A percentile compares a stretch with the other conserved stretches of the same genome.
Evolutionary conservation across 306 rosid species (phyloP).

Genomic region (Citrullus colocynthis): DNA sequence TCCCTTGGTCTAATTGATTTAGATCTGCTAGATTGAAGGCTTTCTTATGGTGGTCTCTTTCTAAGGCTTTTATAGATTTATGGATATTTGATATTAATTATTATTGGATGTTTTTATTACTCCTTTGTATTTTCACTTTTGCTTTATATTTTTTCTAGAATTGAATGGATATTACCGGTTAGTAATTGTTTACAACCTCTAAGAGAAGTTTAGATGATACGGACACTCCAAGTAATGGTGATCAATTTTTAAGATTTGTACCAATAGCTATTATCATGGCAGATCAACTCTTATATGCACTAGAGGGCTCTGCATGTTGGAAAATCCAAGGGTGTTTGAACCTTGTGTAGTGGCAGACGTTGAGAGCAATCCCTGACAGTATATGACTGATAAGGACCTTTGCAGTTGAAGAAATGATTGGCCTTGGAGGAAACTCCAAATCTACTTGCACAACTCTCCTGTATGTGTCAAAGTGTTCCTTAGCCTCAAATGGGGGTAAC

Average conservation of each 20-base stretch:
- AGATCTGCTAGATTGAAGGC: too few species aligned
- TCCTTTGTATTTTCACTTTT: too few species aligned
- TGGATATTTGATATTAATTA: too few species aligned
- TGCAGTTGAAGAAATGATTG: constrained; percentile 76
- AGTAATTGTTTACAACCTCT: not conserved
- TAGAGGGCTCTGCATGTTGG: constrained; percentile 91
- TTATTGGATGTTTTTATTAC: too few species aligned
- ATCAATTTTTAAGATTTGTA: not conserved
- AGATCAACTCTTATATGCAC: constrained; percentile 49
- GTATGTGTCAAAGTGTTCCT: constrained; percentile 90
- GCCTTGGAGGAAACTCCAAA: constrained; percentile 85
- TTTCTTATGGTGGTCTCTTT: too few species aligned
- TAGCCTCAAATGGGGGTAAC: constrained; percentile 88
- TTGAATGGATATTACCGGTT: not conserved
- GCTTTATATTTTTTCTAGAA: too few species aligned
- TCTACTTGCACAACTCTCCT: constrained; percentile 95
- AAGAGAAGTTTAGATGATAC: not conserved
- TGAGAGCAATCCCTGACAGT: constrained; percentile 76
- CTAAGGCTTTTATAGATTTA: too few species aligned
- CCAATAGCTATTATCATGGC: not conserved
- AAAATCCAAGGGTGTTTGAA: constrained; percentile 91
- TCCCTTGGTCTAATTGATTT: too few species aligned
- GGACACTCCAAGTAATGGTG: not conserved
- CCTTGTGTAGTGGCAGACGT: constrained; percentile 81
- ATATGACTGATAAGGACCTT: constrained; percentile 84